Evolutionary conservation across 257 asterid genomes (phyloP).

Genomic region (Datura wrightii): DNA sequence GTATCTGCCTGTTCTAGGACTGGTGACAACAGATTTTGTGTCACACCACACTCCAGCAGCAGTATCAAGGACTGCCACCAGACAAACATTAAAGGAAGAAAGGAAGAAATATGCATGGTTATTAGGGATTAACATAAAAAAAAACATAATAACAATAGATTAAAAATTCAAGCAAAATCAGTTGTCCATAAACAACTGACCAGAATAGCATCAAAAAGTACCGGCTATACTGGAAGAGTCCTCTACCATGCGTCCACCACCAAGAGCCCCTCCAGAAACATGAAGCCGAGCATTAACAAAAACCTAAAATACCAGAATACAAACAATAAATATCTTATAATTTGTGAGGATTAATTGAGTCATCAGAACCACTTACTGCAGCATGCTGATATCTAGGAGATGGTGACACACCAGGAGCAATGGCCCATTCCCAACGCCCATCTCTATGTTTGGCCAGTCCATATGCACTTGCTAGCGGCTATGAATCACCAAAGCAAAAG

Average conservation of each 20-base stretch:
- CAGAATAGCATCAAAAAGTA: conserved; percentile 34
- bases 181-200: not conserved
- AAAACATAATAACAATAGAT: not conserved
- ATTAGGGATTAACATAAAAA: conserved; percentile 19
- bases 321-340: conserved; percentile 20
- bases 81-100: conserved; percentile 10
- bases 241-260: conserved; percentile 99
- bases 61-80: conserved; percentile 79
- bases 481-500: conserved; percentile 35
- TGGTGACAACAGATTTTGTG: conserved; percentile 93
- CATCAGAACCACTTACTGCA: conserved; percentile 65
- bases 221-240: conserved; percentile 99
- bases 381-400: conserved; percentile 99
- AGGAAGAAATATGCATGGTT: not conserved
- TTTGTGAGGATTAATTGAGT: not conserved
- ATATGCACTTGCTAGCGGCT: conserved; percentile 98
- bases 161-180: not conserved
- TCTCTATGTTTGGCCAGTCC: conserved; percentile 99
- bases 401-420: conserved; percentile 99
- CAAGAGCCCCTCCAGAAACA: conserved; percentile 99
- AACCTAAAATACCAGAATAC: not conserved
- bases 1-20: conserved; percentile 94
- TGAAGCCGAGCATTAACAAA: conserved; percentile 94
- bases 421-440: conserved; percentile 99
- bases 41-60: conserved; percentile 99